Base-by-base conservation (phyloP, 2,329 filamentous ascomycete genomes). In the Lojkania enalia region DNA sequence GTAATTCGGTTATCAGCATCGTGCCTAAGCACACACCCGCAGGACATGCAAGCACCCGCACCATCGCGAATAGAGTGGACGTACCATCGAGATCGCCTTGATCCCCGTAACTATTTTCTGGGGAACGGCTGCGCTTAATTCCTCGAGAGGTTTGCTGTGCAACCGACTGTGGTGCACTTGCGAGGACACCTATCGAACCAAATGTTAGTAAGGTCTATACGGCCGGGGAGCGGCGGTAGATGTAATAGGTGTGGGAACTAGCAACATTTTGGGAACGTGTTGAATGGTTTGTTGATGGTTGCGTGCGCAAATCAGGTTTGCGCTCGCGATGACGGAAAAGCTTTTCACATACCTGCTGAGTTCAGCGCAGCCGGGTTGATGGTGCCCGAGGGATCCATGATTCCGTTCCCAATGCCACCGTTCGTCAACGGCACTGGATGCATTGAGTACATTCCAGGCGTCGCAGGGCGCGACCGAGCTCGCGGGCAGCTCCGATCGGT, bases 41-140 rank as follows among this genome's bases (percentile, higher is more conserved):
- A 31, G n/a, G n/a, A n/a, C n/a, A 32, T 48, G 50, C 39, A 46
- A n/a, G 31, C 30, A 29, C 38, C 39, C 36, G 40, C 33, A 16
- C 15, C 20, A 16, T 35, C 29, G 30, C 40, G 12, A 25, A 16
- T 23, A 15, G 23, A 31, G 29, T 21, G 13, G n/a, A 61, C 59
- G 30, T 52, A 70, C 65, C 64, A 36, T 61, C 63, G 43, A 57
- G 54, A 35, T 70, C 67, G 40, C 60, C 63, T 15, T 59, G 45
- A 48, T 69, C 67, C 43, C 49, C 61, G 46, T 67, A 66, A 54
- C 51, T 63, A 52, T 66, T 62, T 27, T 72, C 69, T 29, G 68
- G 69, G 39, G 70, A 71, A 53, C 69, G 68, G 53, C 70, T 71
- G 54, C 70, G 67, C 54, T 72, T 72, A 48, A 71, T 48, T 42